Evolutionary conservation across 148 eudicot species (phyloP), one percentile per base, ranked within the genome.

Genomic region (Amaranthus hypochondriacus): DNA sequence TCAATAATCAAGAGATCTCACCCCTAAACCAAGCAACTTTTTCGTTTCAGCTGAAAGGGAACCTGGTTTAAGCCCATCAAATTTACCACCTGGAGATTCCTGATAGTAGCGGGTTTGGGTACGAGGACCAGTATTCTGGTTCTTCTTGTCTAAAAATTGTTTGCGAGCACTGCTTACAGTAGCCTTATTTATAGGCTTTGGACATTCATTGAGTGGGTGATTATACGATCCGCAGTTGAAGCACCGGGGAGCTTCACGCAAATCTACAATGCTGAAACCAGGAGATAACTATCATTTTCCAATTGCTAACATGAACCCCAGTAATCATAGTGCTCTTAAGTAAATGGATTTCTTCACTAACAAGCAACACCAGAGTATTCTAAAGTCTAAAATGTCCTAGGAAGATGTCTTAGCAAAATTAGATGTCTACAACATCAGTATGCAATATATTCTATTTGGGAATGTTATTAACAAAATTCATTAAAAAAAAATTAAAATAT

Each of bases 221-320:
- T 79, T 80, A 76, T 82, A 86, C 15, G 89, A 80, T 63, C 81
- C 81, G 73, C 89, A 86, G 56, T 86, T 84, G 70, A 86, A 86
- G 76, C 87, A 84, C 12, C 87, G 87, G 52, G 81, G 76, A 62
- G 83, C 84, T 70, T 84, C 85, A 52, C 85, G 82, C 57, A 75
- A 42, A 75, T 80, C 84, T 48, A 71, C 66, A 15, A 53, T 52
- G n/a, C 89, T 86, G 78, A 71, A 80, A 18, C n/a, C 44, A 69
- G 28, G 46, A 11, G 49, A 51, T 12, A 50, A 9, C 11, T 12
- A 43, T 64, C 21, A 58, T 48, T 43, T 52, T 65, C 14, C 6
- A 5, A 66, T 55, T 44, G 5, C 4, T n/a, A 6, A 21, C 55
- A 14, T 15, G 14, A 60, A 15, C 1, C 9, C 28, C 53, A 51